Percentiles rank a stretch among this genome's conserved stretches.
Conservation (phyloP, 2,329 filamentous ascomycete genomes). For the Pseudogymnoascus sp. region DNA sequence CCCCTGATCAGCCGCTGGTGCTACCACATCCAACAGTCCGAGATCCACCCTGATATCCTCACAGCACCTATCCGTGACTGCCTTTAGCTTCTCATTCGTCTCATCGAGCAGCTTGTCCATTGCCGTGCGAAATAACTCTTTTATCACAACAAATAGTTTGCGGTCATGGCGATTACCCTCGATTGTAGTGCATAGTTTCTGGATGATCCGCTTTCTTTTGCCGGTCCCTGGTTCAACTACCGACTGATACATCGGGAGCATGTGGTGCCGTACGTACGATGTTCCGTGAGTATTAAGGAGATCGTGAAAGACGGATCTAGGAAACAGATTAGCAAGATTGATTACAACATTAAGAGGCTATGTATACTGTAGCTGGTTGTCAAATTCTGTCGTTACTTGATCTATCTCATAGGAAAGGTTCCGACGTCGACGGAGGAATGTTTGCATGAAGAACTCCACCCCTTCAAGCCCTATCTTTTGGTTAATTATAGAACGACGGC, state of each 20-base stretch:
- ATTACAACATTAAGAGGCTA: not conserved
- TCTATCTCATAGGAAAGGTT: slow-evolving; percentile 14
- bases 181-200: slow-evolving; percentile 9
- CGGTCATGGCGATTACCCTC: slow-evolving; percentile 7
- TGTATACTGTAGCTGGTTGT: slow-evolving; percentile 14
- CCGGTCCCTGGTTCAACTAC: slow-evolving; percentile 5
- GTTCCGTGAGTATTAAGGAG: slow-evolving; percentile 13
- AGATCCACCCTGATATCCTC: slow-evolving; percentile 15
- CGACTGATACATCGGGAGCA: slow-evolving; percentile 14
- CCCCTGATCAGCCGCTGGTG: slow-evolving; percentile 5
- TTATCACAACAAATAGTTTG: slow-evolving; percentile 14
- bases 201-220: slow-evolving; percentile 2
- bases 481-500: not conserved
- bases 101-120: slow-evolving; percentile 1
- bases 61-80: slow-evolving; percentile 10
- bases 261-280: slow-evolving; percentile 13
- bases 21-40: slow-evolving; percentile 12
- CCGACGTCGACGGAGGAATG: slow-evolving; percentile 12
- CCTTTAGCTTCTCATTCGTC: slow-evolving; percentile 6
- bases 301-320: slow-evolving; percentile 14
- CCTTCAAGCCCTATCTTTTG: slow-evolving; percentile 10
- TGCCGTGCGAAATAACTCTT: slow-evolving; percentile 5
- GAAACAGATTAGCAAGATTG: not conserved
- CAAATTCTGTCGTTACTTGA: slow-evolving; percentile 9
- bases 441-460: slow-evolving; percentile 12